Conservation (phyloP, 306 rosid species). For the Chamaecrista fasciculata region DNA sequence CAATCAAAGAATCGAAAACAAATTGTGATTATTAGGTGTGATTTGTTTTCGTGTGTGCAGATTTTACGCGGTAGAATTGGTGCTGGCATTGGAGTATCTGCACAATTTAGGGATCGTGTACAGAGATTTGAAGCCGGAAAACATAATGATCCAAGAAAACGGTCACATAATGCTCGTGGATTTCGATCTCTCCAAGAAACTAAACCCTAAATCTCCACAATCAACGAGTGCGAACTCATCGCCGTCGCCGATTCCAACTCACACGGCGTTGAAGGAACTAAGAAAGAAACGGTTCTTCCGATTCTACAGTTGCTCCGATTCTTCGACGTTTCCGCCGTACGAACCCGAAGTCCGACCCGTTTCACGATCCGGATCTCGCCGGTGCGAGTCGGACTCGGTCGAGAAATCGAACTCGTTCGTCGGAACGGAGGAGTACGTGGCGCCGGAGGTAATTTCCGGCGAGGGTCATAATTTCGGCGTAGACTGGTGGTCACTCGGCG, state of each 20-base stretch:
- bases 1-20: no score
- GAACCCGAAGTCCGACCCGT: slow-evolving; percentile 20
- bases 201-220: slow-evolving; percentile 41
- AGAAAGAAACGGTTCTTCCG: slow-evolving; percentile 33
- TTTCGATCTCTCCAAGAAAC: slow-evolving; percentile 77
- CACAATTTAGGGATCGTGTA: slow-evolving; percentile 76
- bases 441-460: slow-evolving; percentile 78
- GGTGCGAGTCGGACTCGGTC: slow-evolving; percentile 42
- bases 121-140: slow-evolving; percentile 93
- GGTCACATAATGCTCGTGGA: slow-evolving; percentile 96
- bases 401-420: slow-evolving; percentile 89
- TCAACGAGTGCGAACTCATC: slow-evolving; percentile 34
- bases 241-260: slow-evolving; percentile 23
- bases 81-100: slow-evolving; percentile 70
- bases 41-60: no score
- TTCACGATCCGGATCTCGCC: not conserved
- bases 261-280: not conserved
- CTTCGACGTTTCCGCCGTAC: slow-evolving; percentile 29
- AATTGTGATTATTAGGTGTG: no score
- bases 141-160: slow-evolving; percentile 72
- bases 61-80: slow-evolving; percentile 89
- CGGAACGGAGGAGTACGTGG: slow-evolving; percentile 95
- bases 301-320: slow-evolving; percentile 36
- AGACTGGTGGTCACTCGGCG: slow-evolving; percentile 95
- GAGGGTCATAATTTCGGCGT: slow-evolving; percentile 73